Percentiles rank a stretch among this genome's conserved stretches.
These are phyloP conservation scores for Scenedesmus sp. DNA, from an alignment of 163 green algal genomes.

Conservation along the genomic window DNA sequence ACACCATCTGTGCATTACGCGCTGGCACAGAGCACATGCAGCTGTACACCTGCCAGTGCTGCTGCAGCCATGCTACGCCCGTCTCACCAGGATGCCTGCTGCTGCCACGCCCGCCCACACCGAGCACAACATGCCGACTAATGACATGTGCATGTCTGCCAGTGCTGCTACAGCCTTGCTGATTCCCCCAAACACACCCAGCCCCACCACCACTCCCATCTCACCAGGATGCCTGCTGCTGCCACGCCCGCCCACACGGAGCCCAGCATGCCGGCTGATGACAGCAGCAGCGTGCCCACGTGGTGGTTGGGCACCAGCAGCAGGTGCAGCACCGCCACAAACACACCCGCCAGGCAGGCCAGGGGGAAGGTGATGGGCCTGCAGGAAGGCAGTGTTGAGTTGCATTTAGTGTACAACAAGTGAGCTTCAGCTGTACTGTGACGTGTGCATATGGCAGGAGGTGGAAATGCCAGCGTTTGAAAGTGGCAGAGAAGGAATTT, in stretches of 20 bases:
- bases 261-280: constrained; percentile 16
- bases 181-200: too few species aligned
- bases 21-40: too few species aligned
- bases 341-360: constrained; percentile 42
- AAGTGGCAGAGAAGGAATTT: not conserved
- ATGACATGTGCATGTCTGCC: not conserved
- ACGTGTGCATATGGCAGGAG: not conserved
- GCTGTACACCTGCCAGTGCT: not conserved
- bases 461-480: too few species aligned
- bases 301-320: constrained; percentile 32
- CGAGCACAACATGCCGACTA: constrained; percentile 1
- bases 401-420: too few species aligned
- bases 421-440: not conserved
- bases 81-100: constrained; percentile 38
- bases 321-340: constrained; percentile 43
- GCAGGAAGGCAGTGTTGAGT: not conserved
- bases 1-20: too few species aligned
- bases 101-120: constrained; percentile 13
- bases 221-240: constrained; percentile 40
- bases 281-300: constrained; percentile 42
- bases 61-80: not conserved
- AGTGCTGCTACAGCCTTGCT: not conserved
- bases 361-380: constrained; percentile 41
- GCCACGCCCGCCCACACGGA: constrained; percentile 1
- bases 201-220: not conserved